A percentile compares a stretch with the other conserved stretches of the same genome.
phyloP scores from a whole-genome alignment of 164 flowering plant species.

The Stephania cephalantha region DNA sequence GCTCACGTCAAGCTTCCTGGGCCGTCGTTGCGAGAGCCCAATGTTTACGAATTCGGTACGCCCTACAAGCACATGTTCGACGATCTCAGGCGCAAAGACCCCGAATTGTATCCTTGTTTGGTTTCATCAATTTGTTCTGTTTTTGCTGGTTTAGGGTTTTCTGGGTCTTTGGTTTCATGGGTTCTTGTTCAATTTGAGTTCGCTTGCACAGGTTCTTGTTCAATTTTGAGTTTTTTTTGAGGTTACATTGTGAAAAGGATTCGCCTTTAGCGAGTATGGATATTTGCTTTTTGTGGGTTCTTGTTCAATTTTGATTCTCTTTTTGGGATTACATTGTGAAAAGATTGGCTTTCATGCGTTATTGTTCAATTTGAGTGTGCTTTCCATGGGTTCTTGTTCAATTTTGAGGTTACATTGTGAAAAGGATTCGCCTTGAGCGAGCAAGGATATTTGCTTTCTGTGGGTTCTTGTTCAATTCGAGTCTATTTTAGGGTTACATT shows the following conservation, averaged over 20 bases:
- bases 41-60: slow-evolving; percentile 94
- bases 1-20: slow-evolving; percentile 98
- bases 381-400: too few species aligned
- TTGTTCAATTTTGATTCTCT: background rate
- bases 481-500: too few species aligned
- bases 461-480: too few species aligned
- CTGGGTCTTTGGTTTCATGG: background rate
- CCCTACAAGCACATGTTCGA: slow-evolving; percentile 97
- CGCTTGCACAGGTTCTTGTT: background rate
- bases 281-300: background rate
- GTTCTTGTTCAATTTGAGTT: slow-evolving; percentile 1
- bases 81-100: slow-evolving; percentile 85
- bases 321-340: too few species aligned
- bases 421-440: background rate
- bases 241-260: background rate
- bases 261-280: background rate
- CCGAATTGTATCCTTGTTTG: slow-evolving; percentile 64
- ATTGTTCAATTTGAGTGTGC: background rate
- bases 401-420: too few species aligned
- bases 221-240: background rate
- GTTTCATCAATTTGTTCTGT: background rate
- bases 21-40: slow-evolving; percentile 91
- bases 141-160: background rate
- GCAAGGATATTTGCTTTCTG: too few species aligned
- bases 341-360: background rate